Base-by-base conservation (phyloP, 139 green algal species). In the Asterochloris erici region DNA sequence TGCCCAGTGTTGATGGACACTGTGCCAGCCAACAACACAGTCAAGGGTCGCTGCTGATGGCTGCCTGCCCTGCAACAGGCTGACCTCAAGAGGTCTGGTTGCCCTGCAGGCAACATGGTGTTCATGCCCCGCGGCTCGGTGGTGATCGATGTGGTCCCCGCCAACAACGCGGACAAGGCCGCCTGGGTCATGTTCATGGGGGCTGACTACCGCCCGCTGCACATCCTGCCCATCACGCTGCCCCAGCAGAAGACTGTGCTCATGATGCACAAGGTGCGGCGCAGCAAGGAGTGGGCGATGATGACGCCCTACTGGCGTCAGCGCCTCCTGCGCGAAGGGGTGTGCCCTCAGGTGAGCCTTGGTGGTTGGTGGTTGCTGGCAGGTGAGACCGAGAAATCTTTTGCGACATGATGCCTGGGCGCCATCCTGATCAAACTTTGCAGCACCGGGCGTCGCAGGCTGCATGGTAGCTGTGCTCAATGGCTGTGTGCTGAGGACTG, bases 111-210 rank as follows among this genome's bases (percentile, higher is more conserved):
- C 61, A 87, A 87, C 71, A 47, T 87, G 23, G 60, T 87, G n/a
- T 87, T 87, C 70, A 69, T 87, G 38, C 84, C 84, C 14, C 64
- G 75, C 16, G 84, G 84, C 13, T 79, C 84, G 9, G 54, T 81
- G 10, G 76, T 81, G n/a, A 79, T 87, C n/a, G 84, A 87, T 54
- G 71, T 84, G 27, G 84, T 87, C 27, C 84, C 84, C 26, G 66
- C 84, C 27, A 76, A 83, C 28, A 87, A 87, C 60, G 74, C 64
- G 23, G 84, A 87, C 84, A 87, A 87, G 79, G 74, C 79, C 24
- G 26, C 79, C 27, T 87, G 84, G 84, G 84, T 77, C 23, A 68
- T 82, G 15, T 87, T 84, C 54, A 84, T 87, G 78, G 69, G 28
- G 64, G 60, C 73, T 28, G 84, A 87, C 60, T 76, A 76, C 70